phyloP scores from a whole-genome alignment of 192 early-diverging fungal species.

The Irineochytrium annulatum region DNA sequence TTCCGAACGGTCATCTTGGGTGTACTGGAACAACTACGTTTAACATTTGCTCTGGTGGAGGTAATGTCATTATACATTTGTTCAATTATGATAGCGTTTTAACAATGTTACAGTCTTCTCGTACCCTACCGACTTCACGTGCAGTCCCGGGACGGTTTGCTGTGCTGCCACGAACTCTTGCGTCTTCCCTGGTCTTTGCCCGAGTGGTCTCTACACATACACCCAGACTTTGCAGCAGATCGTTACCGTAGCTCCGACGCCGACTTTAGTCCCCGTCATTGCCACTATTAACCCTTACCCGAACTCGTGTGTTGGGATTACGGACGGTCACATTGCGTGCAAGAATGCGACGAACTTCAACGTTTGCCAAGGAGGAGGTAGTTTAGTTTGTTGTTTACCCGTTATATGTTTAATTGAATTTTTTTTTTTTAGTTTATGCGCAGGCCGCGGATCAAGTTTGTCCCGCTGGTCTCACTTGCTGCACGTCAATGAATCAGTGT shows the following conservation, averaged over 20 bases:
- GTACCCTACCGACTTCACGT: background rate
- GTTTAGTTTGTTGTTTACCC: background rate
- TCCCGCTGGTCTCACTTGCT: background rate
- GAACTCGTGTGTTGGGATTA: background rate
- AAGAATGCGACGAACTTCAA: background rate
- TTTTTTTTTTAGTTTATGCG: background rate
- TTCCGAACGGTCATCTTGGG: background rate
- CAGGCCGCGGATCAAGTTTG: background rate
- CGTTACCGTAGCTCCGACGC: background rate
- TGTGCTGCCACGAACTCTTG: background rate
- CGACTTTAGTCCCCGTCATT: background rate
- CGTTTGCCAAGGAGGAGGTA: constrained; percentile 2
- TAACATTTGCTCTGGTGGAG: constrained; percentile 2
- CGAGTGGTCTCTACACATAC: background rate
- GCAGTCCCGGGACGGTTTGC: background rate
- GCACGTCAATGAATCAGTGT: background rate
- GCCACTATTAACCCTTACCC: background rate
- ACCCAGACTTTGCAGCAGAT: background rate
- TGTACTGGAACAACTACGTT: background rate
- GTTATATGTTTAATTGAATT: background rate
- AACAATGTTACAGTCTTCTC: background rate
- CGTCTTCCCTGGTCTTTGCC: background rate
- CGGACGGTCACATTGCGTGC: background rate
- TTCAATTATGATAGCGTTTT: background rate
- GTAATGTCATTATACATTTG: constrained; percentile 1